phyloP scores from a whole-genome alignment of 2,329 filamentous ascomycete genomes.

The Ceratocystis huliohia region DNA sequence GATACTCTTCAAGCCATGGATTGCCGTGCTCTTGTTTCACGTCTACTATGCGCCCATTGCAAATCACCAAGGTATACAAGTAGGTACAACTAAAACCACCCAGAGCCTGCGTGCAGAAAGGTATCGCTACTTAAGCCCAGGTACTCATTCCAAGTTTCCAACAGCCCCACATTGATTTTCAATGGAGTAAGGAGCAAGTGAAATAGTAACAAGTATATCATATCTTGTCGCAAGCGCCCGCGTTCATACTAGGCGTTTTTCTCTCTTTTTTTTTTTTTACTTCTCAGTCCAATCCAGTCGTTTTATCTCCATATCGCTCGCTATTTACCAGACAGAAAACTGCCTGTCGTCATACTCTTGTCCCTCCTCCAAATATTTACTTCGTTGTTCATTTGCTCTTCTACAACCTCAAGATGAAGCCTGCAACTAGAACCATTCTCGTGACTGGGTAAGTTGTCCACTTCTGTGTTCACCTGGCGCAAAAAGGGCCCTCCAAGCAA shows the following conservation, averaged over 20 bases:
- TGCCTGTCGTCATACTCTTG: not conserved
- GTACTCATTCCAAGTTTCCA: not conserved
- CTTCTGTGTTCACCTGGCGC: slow-evolving; percentile 1
- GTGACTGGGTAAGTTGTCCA: slow-evolving; percentile 65
- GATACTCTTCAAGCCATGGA: no score
- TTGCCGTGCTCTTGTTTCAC: no score
- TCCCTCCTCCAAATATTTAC: not conserved
- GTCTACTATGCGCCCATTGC: no score
- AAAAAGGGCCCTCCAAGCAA: slow-evolving; percentile 1
- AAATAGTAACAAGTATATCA: slow-evolving; percentile 2
- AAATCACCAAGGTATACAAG: no score
- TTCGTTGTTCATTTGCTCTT: not conserved
- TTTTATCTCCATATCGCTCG: slow-evolving; percentile 17
- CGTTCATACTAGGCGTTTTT: not conserved
- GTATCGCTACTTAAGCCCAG: no score
- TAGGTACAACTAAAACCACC: no score
- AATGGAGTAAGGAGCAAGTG: not conserved
- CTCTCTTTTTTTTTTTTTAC: slow-evolving; percentile 22
- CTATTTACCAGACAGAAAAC: not conserved
- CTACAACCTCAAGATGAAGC: slow-evolving; percentile 30
- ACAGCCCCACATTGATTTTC: not conserved
- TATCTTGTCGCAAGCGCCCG: slow-evolving; percentile 8
- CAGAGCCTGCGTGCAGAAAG: no score
- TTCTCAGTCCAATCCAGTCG: slow-evolving; percentile 19
- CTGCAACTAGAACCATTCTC: slow-evolving; percentile 78